Conservation (phyloP, 2,329 filamentous ascomycete species). For the Paraphaeosphaeria minitans region DNA sequence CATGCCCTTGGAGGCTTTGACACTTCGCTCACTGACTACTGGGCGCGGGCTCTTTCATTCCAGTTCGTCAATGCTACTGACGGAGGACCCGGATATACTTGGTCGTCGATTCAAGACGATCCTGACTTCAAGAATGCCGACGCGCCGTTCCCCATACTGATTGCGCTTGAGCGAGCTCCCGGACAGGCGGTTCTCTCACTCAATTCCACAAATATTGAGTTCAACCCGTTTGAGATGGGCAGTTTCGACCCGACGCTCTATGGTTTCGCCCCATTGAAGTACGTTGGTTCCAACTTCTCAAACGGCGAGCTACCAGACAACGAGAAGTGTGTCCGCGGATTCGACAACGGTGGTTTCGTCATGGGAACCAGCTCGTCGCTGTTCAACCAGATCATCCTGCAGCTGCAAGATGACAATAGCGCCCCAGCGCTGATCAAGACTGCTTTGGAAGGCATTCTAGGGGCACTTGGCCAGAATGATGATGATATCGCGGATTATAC, state of each 20-base stretch:
- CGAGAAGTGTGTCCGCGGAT: constrained; percentile 73
- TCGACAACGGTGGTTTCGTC: constrained; percentile 81
- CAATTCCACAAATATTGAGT: constrained; percentile 79
- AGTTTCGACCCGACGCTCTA: constrained; percentile 74
- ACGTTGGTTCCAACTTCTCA: constrained; percentile 74
- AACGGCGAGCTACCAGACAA: constrained; percentile 62
- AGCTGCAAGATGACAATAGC: constrained; percentile 60
- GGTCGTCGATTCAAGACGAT: constrained; percentile 74
- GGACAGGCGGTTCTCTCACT: constrained; percentile 64
- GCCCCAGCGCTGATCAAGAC: constrained; percentile 58
- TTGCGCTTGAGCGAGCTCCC: constrained; percentile 70
- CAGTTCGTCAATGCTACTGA: constrained; percentile 78
- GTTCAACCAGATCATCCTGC: constrained; percentile 78
- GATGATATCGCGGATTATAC: constrained; percentile 76
- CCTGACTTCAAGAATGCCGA: constrained; percentile 66
- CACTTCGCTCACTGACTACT: constrained; percentile 83
- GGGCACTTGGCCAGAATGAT: constrained; percentile 60
- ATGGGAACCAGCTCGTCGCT: constrained; percentile 86
- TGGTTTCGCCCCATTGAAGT: constrained; percentile 73
- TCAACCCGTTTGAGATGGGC: constrained; percentile 81
- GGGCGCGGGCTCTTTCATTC: constrained; percentile 82
- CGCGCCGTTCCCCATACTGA: constrained; percentile 74
- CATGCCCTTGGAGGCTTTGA: constrained; percentile 66
- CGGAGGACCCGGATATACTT: constrained; percentile 75
- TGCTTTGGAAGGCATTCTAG: constrained; percentile 60